Base-by-base conservation (phyloP, 2,329 filamentous ascomycete genomes). In the Cercospora beticola region DNA sequence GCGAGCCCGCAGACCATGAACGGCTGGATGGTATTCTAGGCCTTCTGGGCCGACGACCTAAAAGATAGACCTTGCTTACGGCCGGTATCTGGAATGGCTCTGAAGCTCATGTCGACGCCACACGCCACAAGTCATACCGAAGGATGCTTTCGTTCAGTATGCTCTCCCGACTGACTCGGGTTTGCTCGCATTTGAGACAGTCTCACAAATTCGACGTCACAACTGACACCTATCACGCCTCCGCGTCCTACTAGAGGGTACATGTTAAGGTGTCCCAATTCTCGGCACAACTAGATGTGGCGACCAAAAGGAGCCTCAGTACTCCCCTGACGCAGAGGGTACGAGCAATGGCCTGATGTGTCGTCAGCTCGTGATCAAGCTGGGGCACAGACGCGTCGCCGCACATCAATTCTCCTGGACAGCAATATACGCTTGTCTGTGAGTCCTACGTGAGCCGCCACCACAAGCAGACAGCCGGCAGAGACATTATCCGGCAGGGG, bases 31-130 rank as follows among this genome's bases (percentile, higher is more conserved):
- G 54, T 33, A 58, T 12, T 26, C 62, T 40, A 57, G 49, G 49
- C 33, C 46, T 26, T 63, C 61, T 52, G 43, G 61, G 43, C 61
- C 43, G 40, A 36, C 46, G 60, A 63, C 26, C 28, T n/a, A 64
- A 33, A 43, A 57, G 31, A 30, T n/a, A 36, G 52, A 33, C 62
- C 52, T 57, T 58, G 31, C 31, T 46, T 58, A 57, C 49, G 30
- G 49, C 62, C 31, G 31, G 26, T 28, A 8, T 30, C 54, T 58
- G 23, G 6, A 58, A 8, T 18, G 21, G 10, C 26, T 28, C 14
- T 9, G 14, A 28, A 54, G 18, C 21, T 54, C 18, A 54, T 54
- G 54, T 26, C 14, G 54, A 26, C 28, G 14, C n/a, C 26, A 58
- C 54, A 28, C 26, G 14, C 26, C 49, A 21, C 54, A 58, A 31